Evolutionary conservation across 108 stramenopile species (phyloP).

Genomic region (Stephanodiscus triporus): DNA sequence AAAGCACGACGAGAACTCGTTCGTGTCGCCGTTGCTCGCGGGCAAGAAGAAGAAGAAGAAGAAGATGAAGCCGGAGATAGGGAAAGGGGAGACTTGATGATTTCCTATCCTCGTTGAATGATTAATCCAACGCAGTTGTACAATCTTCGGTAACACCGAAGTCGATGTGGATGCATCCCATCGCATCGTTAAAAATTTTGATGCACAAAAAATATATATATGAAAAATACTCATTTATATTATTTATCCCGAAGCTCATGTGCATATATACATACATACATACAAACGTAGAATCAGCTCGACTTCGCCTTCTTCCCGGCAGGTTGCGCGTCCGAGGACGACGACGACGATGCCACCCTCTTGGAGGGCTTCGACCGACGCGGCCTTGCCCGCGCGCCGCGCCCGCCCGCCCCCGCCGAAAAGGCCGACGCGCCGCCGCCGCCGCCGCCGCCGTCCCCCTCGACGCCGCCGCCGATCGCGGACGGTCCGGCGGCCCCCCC

Average conservation of each 20-base stretch:
- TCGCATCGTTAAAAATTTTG: no score
- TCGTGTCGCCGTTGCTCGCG: constrained; percentile 14
- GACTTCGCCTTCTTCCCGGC: constrained; percentile 7
- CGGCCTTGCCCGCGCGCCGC: background rate
- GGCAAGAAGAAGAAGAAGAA: constrained; percentile 38
- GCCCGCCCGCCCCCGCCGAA: background rate
- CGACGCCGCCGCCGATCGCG: background rate
- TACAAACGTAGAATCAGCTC: background rate
- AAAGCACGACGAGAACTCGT: constrained; percentile 5
- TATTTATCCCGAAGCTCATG: no score
- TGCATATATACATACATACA: no score
- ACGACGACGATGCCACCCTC: background rate
- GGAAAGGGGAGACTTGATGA: constrained; percentile 30
- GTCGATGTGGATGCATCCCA: no score
- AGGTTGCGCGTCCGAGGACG: background rate
- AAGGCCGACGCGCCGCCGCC: no score
- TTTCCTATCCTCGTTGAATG: constrained; percentile 44
- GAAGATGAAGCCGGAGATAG: constrained; percentile 25
- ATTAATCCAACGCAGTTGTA: constrained; percentile 25
- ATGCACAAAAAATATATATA: no score
- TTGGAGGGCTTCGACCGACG: background rate
- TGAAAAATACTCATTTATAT: no score
- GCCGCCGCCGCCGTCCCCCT: background rate
- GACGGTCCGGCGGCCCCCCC: background rate
- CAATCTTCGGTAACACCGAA: no score